Evolutionary conservation across 2,329 filamentous ascomycete species (phyloP).

Genomic region (Chalaropsis ovoidea): DNA sequence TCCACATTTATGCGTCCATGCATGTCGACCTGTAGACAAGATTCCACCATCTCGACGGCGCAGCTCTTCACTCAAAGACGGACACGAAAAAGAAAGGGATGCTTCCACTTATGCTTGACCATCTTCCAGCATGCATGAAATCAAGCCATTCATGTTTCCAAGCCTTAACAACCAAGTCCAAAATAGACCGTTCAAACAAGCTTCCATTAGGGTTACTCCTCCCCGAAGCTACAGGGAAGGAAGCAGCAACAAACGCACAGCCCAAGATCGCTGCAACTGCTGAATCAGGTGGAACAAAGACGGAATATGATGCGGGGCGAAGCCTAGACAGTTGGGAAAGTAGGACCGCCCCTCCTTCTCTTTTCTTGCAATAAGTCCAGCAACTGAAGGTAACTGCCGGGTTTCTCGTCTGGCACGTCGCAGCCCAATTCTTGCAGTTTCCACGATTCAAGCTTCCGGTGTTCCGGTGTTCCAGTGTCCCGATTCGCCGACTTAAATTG

Average conservation of each 20-base stretch:
- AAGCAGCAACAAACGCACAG: background rate
- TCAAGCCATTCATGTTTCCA: background rate
- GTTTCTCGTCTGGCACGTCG: background rate
- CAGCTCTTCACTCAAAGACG: background rate
- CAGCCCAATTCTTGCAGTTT: background rate
- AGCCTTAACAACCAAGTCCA: background rate
- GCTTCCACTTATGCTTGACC: background rate
- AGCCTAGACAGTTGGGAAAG: background rate
- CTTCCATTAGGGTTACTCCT: background rate
- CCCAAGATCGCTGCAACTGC: background rate
- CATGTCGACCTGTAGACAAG: background rate
- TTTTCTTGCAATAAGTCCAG: background rate
- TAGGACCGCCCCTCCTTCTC: conserved; percentile 2
- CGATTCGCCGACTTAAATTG: background rate
- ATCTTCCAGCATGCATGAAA: background rate
- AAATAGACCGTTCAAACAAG: conserved; percentile 1
- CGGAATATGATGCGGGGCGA: conserved; percentile 11
- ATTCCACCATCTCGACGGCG: background rate
- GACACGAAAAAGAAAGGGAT: background rate
- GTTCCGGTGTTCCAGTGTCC: background rate
- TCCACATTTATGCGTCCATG: background rate
- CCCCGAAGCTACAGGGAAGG: background rate
- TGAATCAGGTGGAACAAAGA: conserved; percentile 7
- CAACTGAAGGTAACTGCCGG: background rate
- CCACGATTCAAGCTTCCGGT: background rate